A percentile compares a stretch with the other conserved stretches of the same genome.
These are phyloP conservation scores for Penicillium lagena DNA, from an alignment of 495 filamentous ascomycete genomes.

Conservation along the genomic window DNA sequence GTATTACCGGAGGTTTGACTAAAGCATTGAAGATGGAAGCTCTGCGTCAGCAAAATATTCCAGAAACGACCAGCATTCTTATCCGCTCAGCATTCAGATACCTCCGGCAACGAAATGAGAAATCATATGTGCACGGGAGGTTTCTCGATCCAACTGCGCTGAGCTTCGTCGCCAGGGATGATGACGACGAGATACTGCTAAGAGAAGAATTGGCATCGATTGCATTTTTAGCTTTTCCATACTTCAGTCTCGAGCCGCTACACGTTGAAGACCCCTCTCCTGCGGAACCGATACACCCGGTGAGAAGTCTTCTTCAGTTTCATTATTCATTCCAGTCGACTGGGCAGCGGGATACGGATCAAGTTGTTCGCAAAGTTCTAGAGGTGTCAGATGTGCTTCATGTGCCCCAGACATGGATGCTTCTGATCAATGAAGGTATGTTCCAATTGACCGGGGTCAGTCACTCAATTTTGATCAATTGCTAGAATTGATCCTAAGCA, in stretches of 20 bases:
- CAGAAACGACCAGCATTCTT: background rate
- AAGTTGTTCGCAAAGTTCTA: background rate
- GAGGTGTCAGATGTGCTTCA: background rate
- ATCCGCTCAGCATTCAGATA: background rate
- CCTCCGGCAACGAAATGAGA: conserved; percentile 1
- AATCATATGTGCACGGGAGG: conserved; percentile 1
- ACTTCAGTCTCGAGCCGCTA: background rate
- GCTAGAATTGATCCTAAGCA: conserved; percentile 3
- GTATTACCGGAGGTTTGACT: background rate
- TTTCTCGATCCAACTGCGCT: conserved; percentile 2
- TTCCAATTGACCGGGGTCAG: background rate
- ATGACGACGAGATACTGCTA: background rate
- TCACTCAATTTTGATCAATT: background rate
- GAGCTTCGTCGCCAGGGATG: background rate
- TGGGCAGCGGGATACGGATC: background rate
- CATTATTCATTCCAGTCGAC: conserved; percentile 5
- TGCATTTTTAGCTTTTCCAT: conserved; percentile 4
- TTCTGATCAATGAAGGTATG: conserved; percentile 2
- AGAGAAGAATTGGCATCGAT: background rate
- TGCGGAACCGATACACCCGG: background rate
- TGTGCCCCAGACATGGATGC: conserved; percentile 5
- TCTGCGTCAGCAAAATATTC: background rate
- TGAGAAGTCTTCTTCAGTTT: conserved; percentile 7
- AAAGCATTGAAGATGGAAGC: background rate
- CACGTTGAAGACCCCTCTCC: background rate